Evolutionary conservation across 257 asterid species (phyloP).

Genomic region (Nemophila menziesii): DNA sequence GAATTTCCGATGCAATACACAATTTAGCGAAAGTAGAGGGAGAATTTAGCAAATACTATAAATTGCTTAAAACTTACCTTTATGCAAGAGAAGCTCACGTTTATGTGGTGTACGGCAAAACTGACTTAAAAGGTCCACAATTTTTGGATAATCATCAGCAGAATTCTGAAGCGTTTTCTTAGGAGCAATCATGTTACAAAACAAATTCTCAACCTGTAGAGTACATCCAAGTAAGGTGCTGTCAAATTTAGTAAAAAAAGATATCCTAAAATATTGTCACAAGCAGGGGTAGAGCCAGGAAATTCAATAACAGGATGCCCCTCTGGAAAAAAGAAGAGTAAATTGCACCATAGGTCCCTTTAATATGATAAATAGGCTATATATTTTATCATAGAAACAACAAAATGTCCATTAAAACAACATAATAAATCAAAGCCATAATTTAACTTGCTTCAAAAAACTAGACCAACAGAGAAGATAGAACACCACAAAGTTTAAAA

Average conservation of each 20-base stretch:
- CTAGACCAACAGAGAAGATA: conserved; percentile 11
- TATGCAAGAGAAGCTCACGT: conserved; percentile 80
- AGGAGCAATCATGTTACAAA: conserved; percentile 91
- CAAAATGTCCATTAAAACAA: background rate
- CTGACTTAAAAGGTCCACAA: conserved; percentile 75
- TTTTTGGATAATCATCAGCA: conserved; percentile 89
- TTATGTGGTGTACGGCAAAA: conserved; percentile 77
- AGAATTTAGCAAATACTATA: conserved; percentile 11
- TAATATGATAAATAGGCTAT: too few species aligned
- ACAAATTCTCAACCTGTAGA: conserved; percentile 72
- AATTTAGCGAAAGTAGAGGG: conserved; percentile 2
- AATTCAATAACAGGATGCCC: too few species aligned
- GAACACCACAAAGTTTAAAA: conserved; percentile 9
- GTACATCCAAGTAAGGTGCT: background rate
- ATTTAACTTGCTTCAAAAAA: too few species aligned
- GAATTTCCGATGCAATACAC: background rate
- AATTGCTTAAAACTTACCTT: conserved; percentile 47
- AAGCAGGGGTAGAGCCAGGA: too few species aligned
- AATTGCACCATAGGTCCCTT: too few species aligned
- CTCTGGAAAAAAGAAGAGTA: too few species aligned
- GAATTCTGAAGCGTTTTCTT: conserved; percentile 89
- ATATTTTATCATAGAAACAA: too few species aligned
- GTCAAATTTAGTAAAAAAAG: background rate
- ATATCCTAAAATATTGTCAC: background rate
- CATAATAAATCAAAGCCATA: background rate